These are phyloP conservation scores for Podospora conica DNA, from an alignment of 495 filamentous ascomycete genomes.

Conservation along the genomic window DNA sequence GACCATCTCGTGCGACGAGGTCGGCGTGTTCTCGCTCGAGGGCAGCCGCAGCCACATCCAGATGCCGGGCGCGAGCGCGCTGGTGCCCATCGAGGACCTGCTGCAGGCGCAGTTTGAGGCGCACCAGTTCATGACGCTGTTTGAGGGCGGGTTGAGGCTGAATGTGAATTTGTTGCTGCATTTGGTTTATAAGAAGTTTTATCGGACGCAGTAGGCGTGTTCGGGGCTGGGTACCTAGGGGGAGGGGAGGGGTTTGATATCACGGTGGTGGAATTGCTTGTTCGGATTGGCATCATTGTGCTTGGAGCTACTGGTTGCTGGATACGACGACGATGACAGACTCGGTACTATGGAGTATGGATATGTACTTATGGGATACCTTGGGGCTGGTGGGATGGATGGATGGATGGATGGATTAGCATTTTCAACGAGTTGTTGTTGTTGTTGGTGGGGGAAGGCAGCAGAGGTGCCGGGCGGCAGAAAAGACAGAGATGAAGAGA, in stretches of 20 bases:
- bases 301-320: too few species aligned
- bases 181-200: slow-evolving; percentile 97
- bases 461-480: neutral
- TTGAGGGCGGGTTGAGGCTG: slow-evolving; percentile 77
- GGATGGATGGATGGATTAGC: neutral
- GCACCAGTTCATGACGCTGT: slow-evolving; percentile 88
- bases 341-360: neutral
- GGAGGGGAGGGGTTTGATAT: neutral
- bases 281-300: fast-evolving
- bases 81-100: slow-evolving; percentile 86
- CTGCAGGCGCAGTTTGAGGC: slow-evolving; percentile 96
- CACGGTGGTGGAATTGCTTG: too few species aligned
- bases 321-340: neutral
- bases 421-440: neutral
- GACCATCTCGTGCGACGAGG: slow-evolving; percentile 88
- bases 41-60: slow-evolving; percentile 90
- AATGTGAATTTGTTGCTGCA: slow-evolving; percentile 96
- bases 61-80: slow-evolving; percentile 87
- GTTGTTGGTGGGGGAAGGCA: neutral
- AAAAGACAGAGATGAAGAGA: neutral
- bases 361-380: too few species aligned
- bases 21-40: slow-evolving; percentile 90
- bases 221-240: too few species aligned
- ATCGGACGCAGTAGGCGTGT: slow-evolving; percentile 58
- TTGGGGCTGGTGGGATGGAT: too few species aligned